phyloP scores from a whole-genome alignment of 1,284 basidiomycete species.

The Sporisorium iseilematis-ciliati region DNA sequence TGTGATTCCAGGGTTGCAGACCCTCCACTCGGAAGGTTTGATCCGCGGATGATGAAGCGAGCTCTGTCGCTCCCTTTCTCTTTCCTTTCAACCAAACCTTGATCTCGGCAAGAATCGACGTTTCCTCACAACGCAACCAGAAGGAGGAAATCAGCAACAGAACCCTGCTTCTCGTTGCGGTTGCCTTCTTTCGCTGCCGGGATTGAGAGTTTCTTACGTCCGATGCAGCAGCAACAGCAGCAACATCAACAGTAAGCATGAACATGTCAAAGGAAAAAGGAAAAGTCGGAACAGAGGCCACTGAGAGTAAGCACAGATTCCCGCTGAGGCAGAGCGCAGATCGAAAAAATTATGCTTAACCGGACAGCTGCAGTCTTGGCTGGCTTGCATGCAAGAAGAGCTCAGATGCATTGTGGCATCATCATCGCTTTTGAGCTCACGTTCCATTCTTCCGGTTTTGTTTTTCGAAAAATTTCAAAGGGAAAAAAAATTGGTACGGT shows the following conservation, averaged over 20 bases:
- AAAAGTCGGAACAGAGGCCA: no score
- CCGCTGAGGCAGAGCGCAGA: background rate
- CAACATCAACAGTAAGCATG: conserved; percentile 1
- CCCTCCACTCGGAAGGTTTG: conserved; percentile 1
- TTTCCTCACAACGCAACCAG: background rate
- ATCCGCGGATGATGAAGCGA: conserved; percentile 15
- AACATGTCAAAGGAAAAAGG: background rate
- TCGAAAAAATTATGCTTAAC: conserved; percentile 1
- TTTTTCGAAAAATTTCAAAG: no score
- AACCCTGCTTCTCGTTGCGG: background rate
- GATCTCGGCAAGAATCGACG: background rate
- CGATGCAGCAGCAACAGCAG: background rate
- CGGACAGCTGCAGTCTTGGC: conserved; percentile 6
- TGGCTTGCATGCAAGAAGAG: background rate
- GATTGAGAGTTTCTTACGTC: background rate
- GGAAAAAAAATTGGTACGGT: no score
- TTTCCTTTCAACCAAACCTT: background rate
- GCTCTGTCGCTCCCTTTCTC: background rate
- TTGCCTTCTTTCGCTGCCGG: no score
- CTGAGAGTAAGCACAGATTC: conserved; percentile 3
- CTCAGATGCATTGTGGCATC: conserved; percentile 5
- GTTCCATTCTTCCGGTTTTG: background rate
- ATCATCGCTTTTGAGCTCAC: conserved; percentile 2
- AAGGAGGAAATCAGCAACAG: background rate
- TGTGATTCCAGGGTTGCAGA: no score